Evolutionary conservation across 2,329 filamentous ascomycete genomes (phyloP).

Genomic region (Phialophora chinensis): DNA sequence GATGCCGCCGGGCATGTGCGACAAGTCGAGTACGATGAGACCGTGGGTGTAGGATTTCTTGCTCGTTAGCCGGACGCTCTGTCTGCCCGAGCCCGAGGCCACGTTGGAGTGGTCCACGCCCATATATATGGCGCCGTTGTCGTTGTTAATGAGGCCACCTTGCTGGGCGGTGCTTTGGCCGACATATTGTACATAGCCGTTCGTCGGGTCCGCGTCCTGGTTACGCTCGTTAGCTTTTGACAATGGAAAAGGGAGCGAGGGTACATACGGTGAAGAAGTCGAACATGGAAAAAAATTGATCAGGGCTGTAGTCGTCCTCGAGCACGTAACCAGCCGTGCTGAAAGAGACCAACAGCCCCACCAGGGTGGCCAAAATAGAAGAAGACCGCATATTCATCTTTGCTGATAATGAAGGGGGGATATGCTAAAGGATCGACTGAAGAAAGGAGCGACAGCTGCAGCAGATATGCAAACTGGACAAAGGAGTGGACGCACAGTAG

Average conservation of each 20-base stretch:
- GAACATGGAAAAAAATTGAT: slow-evolving; percentile 60
- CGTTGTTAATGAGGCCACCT: slow-evolving; percentile 64
- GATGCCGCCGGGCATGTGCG: slow-evolving; percentile 72
- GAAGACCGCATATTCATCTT: slow-evolving; percentile 40
- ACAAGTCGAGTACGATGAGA: slow-evolving; percentile 73
- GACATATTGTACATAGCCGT: slow-evolving; percentile 76
- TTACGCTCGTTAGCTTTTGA: not conserved
- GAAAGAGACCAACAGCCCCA: slow-evolving; percentile 37
- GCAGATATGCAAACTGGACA: slow-evolving; percentile 15
- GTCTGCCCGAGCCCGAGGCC: slow-evolving; percentile 65
- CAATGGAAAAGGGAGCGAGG: not conserved
- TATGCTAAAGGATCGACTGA: slow-evolving; percentile 14
- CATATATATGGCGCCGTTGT: slow-evolving; percentile 66
- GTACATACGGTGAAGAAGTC: slow-evolving; percentile 56
- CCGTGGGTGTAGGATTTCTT: slow-evolving; percentile 68
- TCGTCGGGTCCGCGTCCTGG: slow-evolving; percentile 67
- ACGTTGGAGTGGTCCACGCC: slow-evolving; percentile 69
- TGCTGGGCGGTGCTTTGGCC: slow-evolving; percentile 62
- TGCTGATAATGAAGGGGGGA: slow-evolving; percentile 16
- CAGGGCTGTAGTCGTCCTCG: slow-evolving; percentile 55
- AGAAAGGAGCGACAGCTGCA: slow-evolving; percentile 23
- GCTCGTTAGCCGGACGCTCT: slow-evolving; percentile 73
- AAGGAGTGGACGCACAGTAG: slow-evolving; percentile 34
- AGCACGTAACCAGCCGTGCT: slow-evolving; percentile 50
- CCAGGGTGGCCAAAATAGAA: slow-evolving; percentile 34